phyloP scores from a whole-genome alignment of 2,329 filamentous ascomycete species.

The Botryotinia narcissicola region DNA sequence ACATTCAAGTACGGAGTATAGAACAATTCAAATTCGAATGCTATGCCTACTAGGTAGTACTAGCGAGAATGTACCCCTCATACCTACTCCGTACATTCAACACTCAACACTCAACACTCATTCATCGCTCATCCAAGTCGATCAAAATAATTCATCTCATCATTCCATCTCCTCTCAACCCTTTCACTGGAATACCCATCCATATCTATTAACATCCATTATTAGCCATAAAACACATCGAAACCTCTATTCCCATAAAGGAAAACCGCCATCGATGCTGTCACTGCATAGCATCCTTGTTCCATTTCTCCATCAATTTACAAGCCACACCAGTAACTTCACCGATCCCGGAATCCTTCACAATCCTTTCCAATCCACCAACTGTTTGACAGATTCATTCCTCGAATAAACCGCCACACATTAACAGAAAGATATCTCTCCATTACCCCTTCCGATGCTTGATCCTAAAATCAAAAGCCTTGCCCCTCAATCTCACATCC shows the following conservation, averaged over 20 bases:
- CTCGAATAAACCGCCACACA: not conserved
- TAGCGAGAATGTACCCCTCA: not conserved
- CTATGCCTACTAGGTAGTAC: not conserved
- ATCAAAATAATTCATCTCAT: not conserved
- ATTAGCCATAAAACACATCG: not conserved
- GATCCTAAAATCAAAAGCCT: not conserved
- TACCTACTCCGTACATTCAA: not conserved
- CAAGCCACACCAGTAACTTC: not conserved
- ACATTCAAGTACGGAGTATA: not conserved
- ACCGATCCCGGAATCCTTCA: not conserved
- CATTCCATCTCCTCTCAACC: not conserved
- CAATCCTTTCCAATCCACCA: not conserved
- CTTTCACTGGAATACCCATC: not conserved
- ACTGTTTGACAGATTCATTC: not conserved
- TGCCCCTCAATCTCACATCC: not conserved
- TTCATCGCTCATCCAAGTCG: not conserved
- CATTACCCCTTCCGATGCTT: not conserved
- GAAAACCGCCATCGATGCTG: not conserved
- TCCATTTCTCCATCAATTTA: not conserved
- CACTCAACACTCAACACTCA: not conserved
- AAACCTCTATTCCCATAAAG: not conserved
- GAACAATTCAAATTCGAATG: not conserved
- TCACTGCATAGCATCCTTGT: not conserved
- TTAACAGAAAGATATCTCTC: not conserved
- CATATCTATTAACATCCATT: not conserved